Base-by-base conservation (phyloP, 1,284 basidiomycete species). In the Leccinum griseonigrum region DNA sequence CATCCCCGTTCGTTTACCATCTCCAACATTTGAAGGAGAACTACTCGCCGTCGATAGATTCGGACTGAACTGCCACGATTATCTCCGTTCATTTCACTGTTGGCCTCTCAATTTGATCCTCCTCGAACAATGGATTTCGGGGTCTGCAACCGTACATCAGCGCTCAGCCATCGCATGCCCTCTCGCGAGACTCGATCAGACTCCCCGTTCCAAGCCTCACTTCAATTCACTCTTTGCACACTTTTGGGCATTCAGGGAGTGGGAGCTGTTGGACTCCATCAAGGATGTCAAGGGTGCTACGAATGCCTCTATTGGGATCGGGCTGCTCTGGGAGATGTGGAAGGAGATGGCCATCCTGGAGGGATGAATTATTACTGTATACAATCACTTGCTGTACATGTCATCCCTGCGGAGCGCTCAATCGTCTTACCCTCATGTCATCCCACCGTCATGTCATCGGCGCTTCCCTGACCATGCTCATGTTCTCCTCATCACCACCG, bases 151-250 rank as follows among this genome's bases (percentile, higher is more conserved):
- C n/a, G n/a, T n/a, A n/a, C n/a, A n/a, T n/a, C n/a, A n/a, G n/a
- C n/a, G n/a, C n/a, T n/a, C n/a, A n/a, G n/a, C n/a, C n/a, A n/a
- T n/a, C n/a, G n/a, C n/a, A n/a, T n/a, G n/a, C n/a, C n/a, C n/a
- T n/a, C n/a, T n/a, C n/a, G n/a, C n/a, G n/a, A n/a, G n/a, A n/a
- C n/a, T n/a, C n/a, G n/a, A n/a, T n/a, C n/a, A n/a, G n/a, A n/a
- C n/a, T 74, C 85, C 98, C 28, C 94, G 93, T 60, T 90, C 93
- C 54, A 96, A 98, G 74, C 95, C 95, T 0, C 96, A 98, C 77
- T 95, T 98, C 79, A 98, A 98, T 78, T 94, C 92, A 18, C 85
- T 98, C 36, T 98, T 98, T 71, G 96, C 96, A 0, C 96, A 98
- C 77, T 98, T 97, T 79, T 81, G 98, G 54, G 93, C 95, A 0